These are phyloP conservation scores for Mrakia frigida DNA, from an alignment of 768 basidiomycete species.

Conservation along the genomic window DNA sequence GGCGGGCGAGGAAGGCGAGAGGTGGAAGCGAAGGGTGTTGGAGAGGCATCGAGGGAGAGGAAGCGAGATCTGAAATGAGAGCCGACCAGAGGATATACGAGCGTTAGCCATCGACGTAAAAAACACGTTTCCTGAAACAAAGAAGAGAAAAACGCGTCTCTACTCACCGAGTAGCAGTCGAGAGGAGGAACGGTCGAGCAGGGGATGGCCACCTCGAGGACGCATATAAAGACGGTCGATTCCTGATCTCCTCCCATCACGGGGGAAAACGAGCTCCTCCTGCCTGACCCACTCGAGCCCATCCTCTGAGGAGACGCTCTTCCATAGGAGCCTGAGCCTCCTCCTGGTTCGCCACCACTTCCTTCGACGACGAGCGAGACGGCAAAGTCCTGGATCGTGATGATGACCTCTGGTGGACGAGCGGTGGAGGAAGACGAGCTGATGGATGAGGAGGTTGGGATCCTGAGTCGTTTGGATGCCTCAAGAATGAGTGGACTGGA, in stretches of 20 bases:
- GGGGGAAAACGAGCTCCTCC: not conserved
- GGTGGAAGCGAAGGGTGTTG: constrained; percentile 28
- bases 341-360: not conserved
- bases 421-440: not conserved
- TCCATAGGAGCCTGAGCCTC: not conserved
- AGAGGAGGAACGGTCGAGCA: constrained; percentile 11
- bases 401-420: not conserved
- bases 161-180: constrained; percentile 17
- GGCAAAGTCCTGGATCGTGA: constrained; percentile 26
- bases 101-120: not conserved
- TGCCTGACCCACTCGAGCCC: not conserved
- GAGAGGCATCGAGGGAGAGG: constrained; percentile 29
- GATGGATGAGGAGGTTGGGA: constrained; percentile 6
- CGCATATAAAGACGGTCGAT: not conserved
- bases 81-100: not conserved
- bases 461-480: constrained; percentile 8
- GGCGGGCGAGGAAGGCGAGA: not conserved
- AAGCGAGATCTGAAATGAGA: not conserved
- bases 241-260: constrained; percentile 6
- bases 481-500: constrained; percentile 11
- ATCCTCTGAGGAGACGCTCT: not conserved
- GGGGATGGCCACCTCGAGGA: constrained; percentile 17
- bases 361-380: constrained; percentile 23
- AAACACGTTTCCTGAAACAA: no score
- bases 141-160: no score